Evolutionary conservation across 2,329 filamentous ascomycete genomes (phyloP), one percentile per base, ranked within the genome.

Genomic region (Cryphonectria radicalis): DNA sequence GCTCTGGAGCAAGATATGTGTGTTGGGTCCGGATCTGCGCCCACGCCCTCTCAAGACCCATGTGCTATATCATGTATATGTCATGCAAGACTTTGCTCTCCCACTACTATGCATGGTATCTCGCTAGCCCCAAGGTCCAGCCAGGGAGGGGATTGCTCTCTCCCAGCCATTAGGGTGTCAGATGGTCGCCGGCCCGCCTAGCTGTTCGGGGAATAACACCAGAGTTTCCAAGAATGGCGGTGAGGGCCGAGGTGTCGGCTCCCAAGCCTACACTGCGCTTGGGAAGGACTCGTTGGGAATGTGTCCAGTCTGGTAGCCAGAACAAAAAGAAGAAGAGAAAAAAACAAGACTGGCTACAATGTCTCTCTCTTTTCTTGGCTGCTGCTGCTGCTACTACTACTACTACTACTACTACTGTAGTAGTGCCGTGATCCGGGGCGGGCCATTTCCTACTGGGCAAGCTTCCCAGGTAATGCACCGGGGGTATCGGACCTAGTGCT

Each of bases 221-320:
- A 40, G 59, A 22, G 6, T 57, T 32, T 62, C 59, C 59, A 37
- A 40, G 19, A 40, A 62, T 62, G 59, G 59, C 59, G 59, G 59
- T 62, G 59, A 62, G 59, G n/a, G 17, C 59, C 22, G 32, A 14
- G 35, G 35, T 35, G 22, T n/a, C 35, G 59, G 59, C 59, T 22
- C 14, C 11, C 35, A 17, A 25, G 32, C 13, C 0, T 25, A 35
- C 57, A 32, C 57, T 8, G 57, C 28, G 32, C 32, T 37, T 37
- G 35, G 32, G 5, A 60, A 37, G 32, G 40, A 25, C 32, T 40
- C 32, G 10, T n/a, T 50, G 22, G 59, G 25, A 32, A 32, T 28
- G 14, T 25, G 55, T 32, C 55, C 6, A 5, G 55, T 32, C 28
- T 32, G 55, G 28, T 59, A 11, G 53, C 53, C 46, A 50, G 13